These are phyloP conservation scores for Aspergillus indologenus DNA, from an alignment of 495 filamentous ascomycete species.

Conservation along the genomic window DNA sequence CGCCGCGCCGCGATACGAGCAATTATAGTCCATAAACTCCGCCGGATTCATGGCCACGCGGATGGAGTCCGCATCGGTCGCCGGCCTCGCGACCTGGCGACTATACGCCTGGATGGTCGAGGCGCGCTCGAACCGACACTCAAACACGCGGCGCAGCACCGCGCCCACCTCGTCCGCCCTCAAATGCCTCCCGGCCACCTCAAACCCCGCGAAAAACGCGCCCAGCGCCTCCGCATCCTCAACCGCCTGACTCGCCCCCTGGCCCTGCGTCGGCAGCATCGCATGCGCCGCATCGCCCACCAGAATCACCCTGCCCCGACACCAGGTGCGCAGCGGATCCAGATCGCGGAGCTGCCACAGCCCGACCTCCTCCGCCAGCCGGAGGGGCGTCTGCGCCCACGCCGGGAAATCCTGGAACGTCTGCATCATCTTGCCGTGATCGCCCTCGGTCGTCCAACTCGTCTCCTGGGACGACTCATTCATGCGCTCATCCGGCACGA, in stretches of 20 bases:
- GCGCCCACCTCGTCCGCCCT: neutral
- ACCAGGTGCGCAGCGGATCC: conserved; percentile 37
- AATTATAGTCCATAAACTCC: conserved; percentile 47
- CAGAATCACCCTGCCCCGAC: conserved; percentile 35
- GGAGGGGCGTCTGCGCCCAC: conserved; percentile 29
- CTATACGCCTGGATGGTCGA: neutral
- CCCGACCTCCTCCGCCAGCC: conserved; percentile 8
- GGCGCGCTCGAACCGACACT: neutral
- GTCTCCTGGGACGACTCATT: conserved; percentile 3
- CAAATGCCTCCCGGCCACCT: neutral
- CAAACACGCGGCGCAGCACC: neutral
- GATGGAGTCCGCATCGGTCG: conserved; percentile 14
- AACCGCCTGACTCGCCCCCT: conserved; percentile 38
- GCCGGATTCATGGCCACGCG: conserved; percentile 36
- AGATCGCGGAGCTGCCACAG: conserved; percentile 46
- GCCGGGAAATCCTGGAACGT: conserved; percentile 36
- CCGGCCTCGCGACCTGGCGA: conserved; percentile 2
- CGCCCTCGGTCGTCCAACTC: conserved; percentile 23
- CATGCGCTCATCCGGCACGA: conserved; percentile 14
- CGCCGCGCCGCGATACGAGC: conserved; percentile 35
- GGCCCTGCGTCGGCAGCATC: conserved; percentile 41
- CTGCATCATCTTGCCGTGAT: conserved; percentile 32
- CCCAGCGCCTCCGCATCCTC: conserved; percentile 38
- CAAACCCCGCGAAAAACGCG: conserved; percentile 24
- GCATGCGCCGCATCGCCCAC: conserved; percentile 47